A percentile compares a stretch with the other conserved stretches of the same genome.
Conservation (phyloP, 78 protist genomes). For the Monosiga brevicollis region DNA sequence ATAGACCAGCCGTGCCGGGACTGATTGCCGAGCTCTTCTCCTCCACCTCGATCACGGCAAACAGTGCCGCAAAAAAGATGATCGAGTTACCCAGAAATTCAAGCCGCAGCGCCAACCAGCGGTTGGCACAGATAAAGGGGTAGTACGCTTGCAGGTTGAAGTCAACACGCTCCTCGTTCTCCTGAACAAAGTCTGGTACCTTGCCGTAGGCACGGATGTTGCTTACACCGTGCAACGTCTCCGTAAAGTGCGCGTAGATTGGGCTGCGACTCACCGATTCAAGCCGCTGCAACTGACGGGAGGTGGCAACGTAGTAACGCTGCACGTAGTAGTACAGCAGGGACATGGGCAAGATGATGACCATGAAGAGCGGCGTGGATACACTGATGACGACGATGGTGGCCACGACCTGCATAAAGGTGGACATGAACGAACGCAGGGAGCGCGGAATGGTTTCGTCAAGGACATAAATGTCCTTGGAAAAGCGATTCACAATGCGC, state of each 20-base stretch:
- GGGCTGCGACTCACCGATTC: conserved; percentile 68
- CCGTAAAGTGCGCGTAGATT: conserved; percentile 51
- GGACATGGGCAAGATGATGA: conserved; percentile 35
- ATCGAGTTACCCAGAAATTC: conserved; percentile 40
- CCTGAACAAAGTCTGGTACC: background rate
- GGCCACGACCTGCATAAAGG: conserved; percentile 11
- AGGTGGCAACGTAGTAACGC: conserved; percentile 30
- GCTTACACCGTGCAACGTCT: conserved; percentile 31
- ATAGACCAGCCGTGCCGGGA: conserved; percentile 59
- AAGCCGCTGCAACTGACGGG: conserved; percentile 67
- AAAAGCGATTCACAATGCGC: conserved; percentile 91
- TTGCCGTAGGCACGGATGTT: conserved; percentile 34
- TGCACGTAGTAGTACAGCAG: conserved; percentile 31
- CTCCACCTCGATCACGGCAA: conserved; percentile 28
- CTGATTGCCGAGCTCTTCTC: conserved; percentile 13
- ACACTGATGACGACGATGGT: conserved; percentile 29
- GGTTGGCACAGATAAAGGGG: conserved; percentile 18
- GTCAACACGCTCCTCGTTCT: background rate
- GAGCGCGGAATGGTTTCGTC: conserved; percentile 30
- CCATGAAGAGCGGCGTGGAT: conserved; percentile 50
- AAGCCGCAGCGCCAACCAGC: conserved; percentile 70
- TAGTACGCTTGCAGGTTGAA: conserved; percentile 18
- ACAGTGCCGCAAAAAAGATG: conserved; percentile 25
- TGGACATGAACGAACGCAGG: conserved; percentile 11
- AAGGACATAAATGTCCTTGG: conserved; percentile 48